Evolutionary conservation across 192 early-diverging fungal genomes (phyloP), one percentile per base, ranked within the genome.

Genomic region (Haplosporangium gracile): DNA sequence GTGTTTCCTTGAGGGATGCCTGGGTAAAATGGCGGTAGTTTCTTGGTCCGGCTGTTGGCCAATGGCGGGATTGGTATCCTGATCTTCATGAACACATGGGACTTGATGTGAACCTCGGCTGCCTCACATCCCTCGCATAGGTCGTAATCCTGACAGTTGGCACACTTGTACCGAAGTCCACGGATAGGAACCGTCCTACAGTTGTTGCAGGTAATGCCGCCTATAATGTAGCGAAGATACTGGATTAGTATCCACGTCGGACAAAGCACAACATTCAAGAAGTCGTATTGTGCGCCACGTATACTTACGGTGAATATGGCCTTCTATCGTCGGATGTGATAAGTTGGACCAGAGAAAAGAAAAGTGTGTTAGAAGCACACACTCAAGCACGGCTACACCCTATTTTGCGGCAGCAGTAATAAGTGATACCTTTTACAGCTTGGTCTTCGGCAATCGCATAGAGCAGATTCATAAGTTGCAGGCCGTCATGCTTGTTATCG

Each of bases 71-170:
- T 92, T 1, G 98, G 96, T 77, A 99, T 94, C 9, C 95, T 80
- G 68, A 99, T 97, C 79, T 99, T 98, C 60, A 98, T 89, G 88
- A 98, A 95, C 4, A 95, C 90, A 73, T 99, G 98, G 20, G 97
- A 96, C 34, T 90, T 88, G 51, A 87, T 76, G 82, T 99, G 98
- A 1, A 91, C 90, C 49, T 97, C 93, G 7, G 88, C 88, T 7
- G 95, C 95, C 82, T 99, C 98, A 88, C 98, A 99, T 5, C 91
- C 83, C 76, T 97, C 95, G 87, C 98, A 99, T 20, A 99, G 86
- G 90, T 99, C 98, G 79, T 93, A 96, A 74, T 97, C 96, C 57
- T 96, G 91, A 78, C 98, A 99, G 76, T 99, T 97, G 43, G 96
- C 94, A 82, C 98, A 99, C 81, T 97, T 97, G 92, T 95, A 99